Base-by-base conservation (phyloP, 2,329 filamentous ascomycete species). In the Pestalotiopsis fici region DNA sequence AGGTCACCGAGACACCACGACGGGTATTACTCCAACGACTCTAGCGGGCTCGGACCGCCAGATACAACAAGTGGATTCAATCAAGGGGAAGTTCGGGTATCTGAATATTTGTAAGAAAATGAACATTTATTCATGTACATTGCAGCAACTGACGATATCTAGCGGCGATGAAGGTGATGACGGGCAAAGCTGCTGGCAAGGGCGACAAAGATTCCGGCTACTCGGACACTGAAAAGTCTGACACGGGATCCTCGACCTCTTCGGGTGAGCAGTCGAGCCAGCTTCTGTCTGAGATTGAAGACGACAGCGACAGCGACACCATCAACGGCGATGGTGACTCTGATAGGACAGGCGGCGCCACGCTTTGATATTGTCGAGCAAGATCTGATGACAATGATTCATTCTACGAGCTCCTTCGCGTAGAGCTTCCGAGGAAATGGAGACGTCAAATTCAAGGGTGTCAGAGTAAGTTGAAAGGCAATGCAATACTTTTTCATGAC, bases 1-100 rank as follows among this genome's bases (percentile, higher is more conserved):
- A 7, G 62, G 64, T 67, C 74, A 74, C 43, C 66, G 68, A 3
- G 74, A 76, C 59, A 75, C 73, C 6, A 65, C 62, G 23, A 74
- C 74, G 0, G 74, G 71, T 3, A 74, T 74, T 28, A 74, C 74
- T 2, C 54, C n/a, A 6, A 64, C 67, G 12, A 18, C 37, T 5
- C n/a, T 15, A 5, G 9, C 37, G 28, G 21, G n/a, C 12, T 37
- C 57, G 27, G n/a, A 12, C 57, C 37, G 13, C 28, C n/a, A 18
- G 31, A 2, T 12, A 6, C 7, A 12, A 13, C 9, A 37, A 12
- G n/a, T 9, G 4, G 27, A 11, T 9, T 60, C 57, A 4, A 18
- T 60, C 13, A 27, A 60, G n/a, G 18, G n/a, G 13, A 13, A 35
- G 21, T 15, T 60, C 18, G 25, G 27, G 3, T 13, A 21, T 12